Conservation (phyloP, 2,329 filamentous ascomycete species). For the Byssochlamys sp. region DNA sequence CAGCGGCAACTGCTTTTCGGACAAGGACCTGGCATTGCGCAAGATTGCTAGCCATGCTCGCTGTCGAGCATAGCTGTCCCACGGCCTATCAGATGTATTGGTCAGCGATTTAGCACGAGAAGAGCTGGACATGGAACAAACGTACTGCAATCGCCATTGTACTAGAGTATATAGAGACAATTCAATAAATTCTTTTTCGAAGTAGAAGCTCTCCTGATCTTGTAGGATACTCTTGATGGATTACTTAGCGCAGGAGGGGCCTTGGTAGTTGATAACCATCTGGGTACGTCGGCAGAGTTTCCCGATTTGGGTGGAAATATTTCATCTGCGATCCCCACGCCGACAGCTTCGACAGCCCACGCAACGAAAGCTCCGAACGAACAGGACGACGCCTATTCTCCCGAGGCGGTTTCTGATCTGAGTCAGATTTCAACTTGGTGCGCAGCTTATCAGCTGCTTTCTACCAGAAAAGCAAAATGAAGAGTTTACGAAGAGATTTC, state of each 20-base stretch:
- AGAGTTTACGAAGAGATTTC: slow-evolving; percentile 52
- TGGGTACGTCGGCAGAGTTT: slow-evolving; percentile 13
- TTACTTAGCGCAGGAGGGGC: background rate
- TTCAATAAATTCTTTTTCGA: background rate
- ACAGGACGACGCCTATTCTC: background rate
- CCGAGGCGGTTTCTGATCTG: background rate
- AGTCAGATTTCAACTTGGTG: background rate
- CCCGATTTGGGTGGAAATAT: slow-evolving; percentile 12
- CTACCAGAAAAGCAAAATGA: slow-evolving; percentile 36
- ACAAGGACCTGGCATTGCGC: slow-evolving; percentile 65
- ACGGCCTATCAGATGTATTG: slow-evolving; percentile 52
- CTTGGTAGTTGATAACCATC: background rate
- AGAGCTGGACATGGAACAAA: background rate
- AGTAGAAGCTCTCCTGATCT: background rate
- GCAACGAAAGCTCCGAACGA: background rate
- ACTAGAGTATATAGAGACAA: background rate
- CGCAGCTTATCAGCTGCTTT: background rate
- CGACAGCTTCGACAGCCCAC: background rate
- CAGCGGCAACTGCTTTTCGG: slow-evolving; percentile 60
- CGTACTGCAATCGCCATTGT: slow-evolving; percentile 10
- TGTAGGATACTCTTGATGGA: background rate
- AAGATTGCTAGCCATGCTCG: slow-evolving; percentile 68
- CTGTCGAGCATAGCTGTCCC: slow-evolving; percentile 80
- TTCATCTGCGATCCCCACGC: background rate
- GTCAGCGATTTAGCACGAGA: slow-evolving; percentile 6